These are phyloP conservation scores for Hyaloperonospora brassicae DNA, from an alignment of 352 stramenopile genomes.

Conservation along the genomic window DNA sequence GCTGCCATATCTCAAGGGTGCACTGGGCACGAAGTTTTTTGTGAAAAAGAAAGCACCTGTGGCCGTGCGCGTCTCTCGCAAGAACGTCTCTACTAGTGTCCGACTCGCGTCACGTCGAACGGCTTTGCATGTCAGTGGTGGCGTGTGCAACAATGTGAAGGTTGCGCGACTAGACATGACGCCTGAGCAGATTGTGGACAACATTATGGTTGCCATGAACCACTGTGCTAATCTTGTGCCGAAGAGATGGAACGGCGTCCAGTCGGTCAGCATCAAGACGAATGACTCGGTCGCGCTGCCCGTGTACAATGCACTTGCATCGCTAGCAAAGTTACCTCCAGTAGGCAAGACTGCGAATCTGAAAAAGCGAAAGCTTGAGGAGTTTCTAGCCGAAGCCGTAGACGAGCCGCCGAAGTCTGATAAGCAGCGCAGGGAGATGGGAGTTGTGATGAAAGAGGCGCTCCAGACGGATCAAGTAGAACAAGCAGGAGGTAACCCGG, in stretches of 20 bases:
- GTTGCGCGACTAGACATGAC: constrained; percentile 61
- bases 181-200: constrained; percentile 61
- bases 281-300: constrained; percentile 81
- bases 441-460: constrained; percentile 10
- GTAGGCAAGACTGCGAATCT: constrained; percentile 41
- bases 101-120: constrained; percentile 55
- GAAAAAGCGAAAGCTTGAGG: constrained; percentile 62
- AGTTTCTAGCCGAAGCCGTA: constrained; percentile 25
- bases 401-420: constrained; percentile 13
- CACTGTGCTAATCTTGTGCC: constrained; percentile 69
- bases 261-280: constrained; percentile 89
- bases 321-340: constrained; percentile 53
- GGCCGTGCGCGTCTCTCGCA: constrained; percentile 61
- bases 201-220: constrained; percentile 69
- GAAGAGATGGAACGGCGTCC: constrained; percentile 87
- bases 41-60: constrained; percentile 74
- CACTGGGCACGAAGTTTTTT: constrained; percentile 67
- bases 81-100: constrained; percentile 41
- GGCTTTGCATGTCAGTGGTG: constrained; percentile 75
- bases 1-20: constrained; percentile 58
- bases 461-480: constrained; percentile 19
- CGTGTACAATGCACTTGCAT: constrained; percentile 81
- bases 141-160: constrained; percentile 87
- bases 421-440: constrained; percentile 9
- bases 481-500: constrained; percentile 20